Conservation (phyloP, 306 rosid species). For the Pueraria montana region DNA sequence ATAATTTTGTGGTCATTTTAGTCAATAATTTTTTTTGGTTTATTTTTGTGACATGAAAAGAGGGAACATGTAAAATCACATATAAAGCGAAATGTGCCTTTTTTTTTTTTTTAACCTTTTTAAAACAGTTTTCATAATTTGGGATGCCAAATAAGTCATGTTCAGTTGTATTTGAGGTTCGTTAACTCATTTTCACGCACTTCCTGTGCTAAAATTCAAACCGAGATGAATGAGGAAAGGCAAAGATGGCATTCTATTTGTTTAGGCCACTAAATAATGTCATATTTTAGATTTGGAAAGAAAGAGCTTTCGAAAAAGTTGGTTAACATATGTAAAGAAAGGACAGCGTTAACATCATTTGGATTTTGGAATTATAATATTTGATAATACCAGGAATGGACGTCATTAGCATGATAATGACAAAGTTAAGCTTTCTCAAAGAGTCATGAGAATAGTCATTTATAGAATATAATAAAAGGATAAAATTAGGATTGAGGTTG, state of each 20-base stretch:
- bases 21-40: neutral
- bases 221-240: neutral
- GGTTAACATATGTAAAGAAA: neutral
- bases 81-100: neutral
- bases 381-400: constrained; percentile 20
- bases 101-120: neutral
- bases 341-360: neutral
- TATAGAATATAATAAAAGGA: constrained; percentile 6
- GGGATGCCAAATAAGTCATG: neutral
- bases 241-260: neutral
- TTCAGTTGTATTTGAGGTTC: neutral
- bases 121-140: neutral
- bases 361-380: neutral
- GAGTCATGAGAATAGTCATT: neutral
- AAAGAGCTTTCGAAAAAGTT: neutral
- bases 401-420: constrained; percentile 40
- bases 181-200: neutral
- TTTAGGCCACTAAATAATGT: neutral
- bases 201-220: neutral
- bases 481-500: neutral
- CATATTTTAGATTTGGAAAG: neutral
- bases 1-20: neutral
- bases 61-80: neutral
- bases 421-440: constrained; percentile 14
- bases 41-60: constrained; percentile 5